These are phyloP conservation scores for Tetramitus jugosus DNA, from an alignment of 208 protist genomes.

Conservation along the genomic window DNA sequence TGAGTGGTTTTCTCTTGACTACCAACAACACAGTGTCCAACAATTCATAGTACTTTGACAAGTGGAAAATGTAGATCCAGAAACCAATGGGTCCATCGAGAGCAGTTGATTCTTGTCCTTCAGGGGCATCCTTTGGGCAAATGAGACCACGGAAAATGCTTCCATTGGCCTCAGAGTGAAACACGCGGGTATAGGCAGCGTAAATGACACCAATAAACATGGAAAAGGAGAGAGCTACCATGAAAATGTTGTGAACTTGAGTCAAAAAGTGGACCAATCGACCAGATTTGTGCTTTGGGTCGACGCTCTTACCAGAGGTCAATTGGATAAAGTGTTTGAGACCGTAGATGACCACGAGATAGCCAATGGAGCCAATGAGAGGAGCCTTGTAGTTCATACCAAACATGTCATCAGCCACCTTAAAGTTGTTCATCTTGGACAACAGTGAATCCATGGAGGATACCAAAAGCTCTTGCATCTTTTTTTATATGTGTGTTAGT, in stretches of 20 bases:
- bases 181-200: not conserved
- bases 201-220: not conserved
- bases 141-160: not conserved
- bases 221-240: not conserved
- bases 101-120: not conserved
- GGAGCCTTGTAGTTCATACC: not conserved
- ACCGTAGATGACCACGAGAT: not conserved
- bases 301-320: not conserved
- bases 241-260: not conserved
- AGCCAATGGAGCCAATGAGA: not conserved
- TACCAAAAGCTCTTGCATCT: too few species aligned
- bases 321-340: not conserved
- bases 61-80: constrained; percentile 3
- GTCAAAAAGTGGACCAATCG: not conserved
- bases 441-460: too few species aligned
- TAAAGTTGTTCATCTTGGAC: too few species aligned
- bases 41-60: constrained; percentile 36
- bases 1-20: constrained; percentile 34
- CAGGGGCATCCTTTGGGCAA: not conserved
- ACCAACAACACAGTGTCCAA: constrained; percentile 35
- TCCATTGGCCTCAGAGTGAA: not conserved
- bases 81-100: not conserved
- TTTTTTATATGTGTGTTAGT: too few species aligned
- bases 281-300: not conserved
- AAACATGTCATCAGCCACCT: not conserved